Percentiles rank a stretch among this genome's conserved stretches.
Evolutionary conservation across 148 eudicot genomes (phyloP).

Genomic region (Heliosperma pusillum): DNA sequence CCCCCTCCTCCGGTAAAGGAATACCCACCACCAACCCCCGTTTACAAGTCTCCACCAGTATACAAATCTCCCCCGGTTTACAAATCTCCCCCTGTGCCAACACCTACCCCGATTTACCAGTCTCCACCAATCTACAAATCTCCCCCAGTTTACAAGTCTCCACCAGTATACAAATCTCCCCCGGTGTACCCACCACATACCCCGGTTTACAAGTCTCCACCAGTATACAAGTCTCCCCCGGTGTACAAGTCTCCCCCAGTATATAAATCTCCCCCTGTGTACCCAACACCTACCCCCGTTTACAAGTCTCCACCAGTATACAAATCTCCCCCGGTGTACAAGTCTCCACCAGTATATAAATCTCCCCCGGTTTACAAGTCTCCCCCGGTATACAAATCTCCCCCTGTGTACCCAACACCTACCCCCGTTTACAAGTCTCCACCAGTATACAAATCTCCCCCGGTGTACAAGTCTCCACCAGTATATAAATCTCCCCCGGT

Average conservation of each 20-base stretch:
- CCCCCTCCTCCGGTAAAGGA: slow-evolving; percentile 33
- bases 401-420: slow-evolving; percentile 19
- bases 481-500: neutral
- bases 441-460: slow-evolving; percentile 11
- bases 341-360: slow-evolving; percentile 20
- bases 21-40: slow-evolving; percentile 21
- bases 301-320: slow-evolving; percentile 20
- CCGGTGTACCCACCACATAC: slow-evolving; percentile 19
- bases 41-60: slow-evolving; percentile 14
- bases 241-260: slow-evolving; percentile 16
- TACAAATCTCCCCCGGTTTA: slow-evolving; percentile 11
- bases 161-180: slow-evolving; percentile 23
- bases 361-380: slow-evolving; percentile 17
- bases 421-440: slow-evolving; percentile 22
- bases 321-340: slow-evolving; percentile 13
- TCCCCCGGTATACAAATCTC: slow-evolving; percentile 14
- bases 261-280: slow-evolving; percentile 22
- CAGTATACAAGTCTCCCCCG: slow-evolving; percentile 19
- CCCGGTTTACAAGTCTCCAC: slow-evolving; percentile 25
- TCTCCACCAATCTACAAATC: slow-evolving; percentile 19
- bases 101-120: slow-evolving; percentile 18
- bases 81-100: slow-evolving; percentile 12
- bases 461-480: neutral
- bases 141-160: slow-evolving; percentile 20
- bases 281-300: slow-evolving; percentile 15